Evolutionary conservation across 2,329 filamentous ascomycete species (phyloP).

Genomic region (Fusarium avenaceum): DNA sequence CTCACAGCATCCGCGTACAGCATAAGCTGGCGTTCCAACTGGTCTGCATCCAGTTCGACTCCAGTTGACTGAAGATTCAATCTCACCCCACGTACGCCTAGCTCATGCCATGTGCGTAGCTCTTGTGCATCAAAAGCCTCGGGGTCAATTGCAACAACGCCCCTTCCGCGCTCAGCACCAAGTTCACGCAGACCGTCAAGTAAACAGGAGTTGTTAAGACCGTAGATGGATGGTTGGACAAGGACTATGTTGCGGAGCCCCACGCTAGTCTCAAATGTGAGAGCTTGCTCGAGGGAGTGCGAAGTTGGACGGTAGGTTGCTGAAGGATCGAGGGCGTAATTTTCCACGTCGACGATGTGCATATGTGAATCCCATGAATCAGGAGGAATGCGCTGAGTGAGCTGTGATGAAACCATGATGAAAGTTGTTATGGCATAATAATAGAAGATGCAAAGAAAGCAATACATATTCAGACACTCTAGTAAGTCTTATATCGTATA

Average conservation of each 20-base stretch:
- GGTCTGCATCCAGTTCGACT: conserved; percentile 54
- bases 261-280: conserved; percentile 64
- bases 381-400: conserved; percentile 53
- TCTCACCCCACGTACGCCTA: conserved; percentile 71
- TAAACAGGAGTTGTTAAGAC: conserved; percentile 70
- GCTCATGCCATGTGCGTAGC: conserved; percentile 65
- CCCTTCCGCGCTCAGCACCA: conserved; percentile 64
- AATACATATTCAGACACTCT: neutral
- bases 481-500: too few relatives aligned
- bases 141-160: conserved; percentile 69
- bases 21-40: conserved; percentile 59
- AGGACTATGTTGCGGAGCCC: conserved; percentile 69
- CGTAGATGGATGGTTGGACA: conserved; percentile 73
- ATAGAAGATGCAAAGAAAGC: neutral
- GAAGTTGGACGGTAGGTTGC: conserved; percentile 66
- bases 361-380: conserved; percentile 73
- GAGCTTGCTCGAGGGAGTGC: conserved; percentile 65
- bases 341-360: conserved; percentile 69
- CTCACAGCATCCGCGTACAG: conserved; percentile 65
- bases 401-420: conserved; percentile 7
- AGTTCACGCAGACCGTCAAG: conserved; percentile 66
- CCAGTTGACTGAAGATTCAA: conserved; percentile 70
- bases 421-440: conserved; percentile 1
- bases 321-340: conserved; percentile 62
- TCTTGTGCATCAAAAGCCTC: conserved; percentile 52